Evolutionary conservation across 768 basidiomycete genomes (phyloP), one percentile per base, ranked within the genome.

Genomic region (Melanogaster broomeanus): DNA sequence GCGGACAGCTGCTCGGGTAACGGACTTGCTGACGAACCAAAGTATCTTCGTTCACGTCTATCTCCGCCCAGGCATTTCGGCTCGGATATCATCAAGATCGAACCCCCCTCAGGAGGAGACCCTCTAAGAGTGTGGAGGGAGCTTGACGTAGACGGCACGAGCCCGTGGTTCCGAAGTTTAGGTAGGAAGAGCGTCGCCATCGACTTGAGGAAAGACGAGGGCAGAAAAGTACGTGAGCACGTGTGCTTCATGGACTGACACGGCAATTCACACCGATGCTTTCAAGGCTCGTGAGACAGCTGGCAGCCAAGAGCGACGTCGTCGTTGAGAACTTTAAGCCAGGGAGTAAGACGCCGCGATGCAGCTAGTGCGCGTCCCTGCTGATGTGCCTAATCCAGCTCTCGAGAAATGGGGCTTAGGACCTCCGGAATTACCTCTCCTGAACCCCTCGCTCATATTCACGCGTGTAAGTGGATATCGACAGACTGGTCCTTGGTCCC

Each of bases 401-500:
- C 74, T 88, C 9, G 85, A 88, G 60, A 85, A 82, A 67, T 87
- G 86, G 85, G 73, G 73, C 1, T 71, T 88, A 31, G 84, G 83
- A 6, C 85, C 85, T 2, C 68, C 68, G 11, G 74, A 76, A 48
- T 62, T 88, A 5, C 81, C 79, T 19, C 83, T 82, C n/a, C 81
- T 84, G 53, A 95, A 96, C 59, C 88, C 92, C 0, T 85, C 84
- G 46, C 78, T 98, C 51, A 90, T 98, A 60, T 94, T 91, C 63
- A 96, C 93, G 7, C 91, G 94, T 55, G 83, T 88, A 19, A 85
- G 84, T 55, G 86, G 87, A 8, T 88, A 87, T 56, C 85, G 87
- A 3, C 87, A 88, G 59, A 87, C 84, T 0, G 87, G 86, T 2
- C 85, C 87, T 19, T 88, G 85, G 86, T 77, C 83, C 0, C 79